Evolutionary conservation across 73 alveolate genomes (phyloP).

Genomic region (Blepharisma stoltei): DNA sequence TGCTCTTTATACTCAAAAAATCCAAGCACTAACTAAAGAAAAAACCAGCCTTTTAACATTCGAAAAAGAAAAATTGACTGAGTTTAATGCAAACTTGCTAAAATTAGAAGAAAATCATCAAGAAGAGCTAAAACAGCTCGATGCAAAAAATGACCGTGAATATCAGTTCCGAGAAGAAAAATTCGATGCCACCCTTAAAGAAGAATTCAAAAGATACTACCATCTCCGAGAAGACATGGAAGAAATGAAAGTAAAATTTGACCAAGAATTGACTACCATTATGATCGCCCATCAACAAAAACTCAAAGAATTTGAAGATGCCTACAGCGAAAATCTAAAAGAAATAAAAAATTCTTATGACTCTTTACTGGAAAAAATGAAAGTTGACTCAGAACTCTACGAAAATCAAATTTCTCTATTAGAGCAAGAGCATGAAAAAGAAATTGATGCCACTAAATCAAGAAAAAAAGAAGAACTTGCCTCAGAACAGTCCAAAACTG

Average conservation of each 20-base stretch:
- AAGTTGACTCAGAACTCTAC: not conserved
- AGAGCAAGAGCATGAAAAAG: slow-evolving; percentile 18
- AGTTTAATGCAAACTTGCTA: not conserved
- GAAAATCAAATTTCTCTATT: not conserved
- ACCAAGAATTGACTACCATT: not conserved
- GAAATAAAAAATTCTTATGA: not conserved
- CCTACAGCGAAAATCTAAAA: not conserved
- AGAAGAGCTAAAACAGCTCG: not conserved
- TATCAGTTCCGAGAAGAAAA: not conserved
- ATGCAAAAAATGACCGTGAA: not conserved
- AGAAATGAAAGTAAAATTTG: slow-evolving; percentile 1
- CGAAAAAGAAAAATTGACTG: not conserved
- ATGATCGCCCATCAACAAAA: not conserved
- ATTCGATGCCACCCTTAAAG: not conserved
- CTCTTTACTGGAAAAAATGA: not conserved
- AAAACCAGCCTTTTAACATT: not conserved
- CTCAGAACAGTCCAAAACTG: slow-evolving; percentile 45
- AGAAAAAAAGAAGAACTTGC: slow-evolving; percentile 35
- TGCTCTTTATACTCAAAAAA: not conserved
- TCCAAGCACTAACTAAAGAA: not conserved
- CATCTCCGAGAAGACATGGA: slow-evolving; percentile 21
- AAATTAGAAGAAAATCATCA: slow-evolving; percentile 2
- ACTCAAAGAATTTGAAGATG: not conserved
- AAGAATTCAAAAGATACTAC: slow-evolving; percentile 8
- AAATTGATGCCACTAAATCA: not conserved